Base-by-base conservation (phyloP, 2,329 filamentous ascomycete genomes). In the Trichoderma atroviride region DNA sequence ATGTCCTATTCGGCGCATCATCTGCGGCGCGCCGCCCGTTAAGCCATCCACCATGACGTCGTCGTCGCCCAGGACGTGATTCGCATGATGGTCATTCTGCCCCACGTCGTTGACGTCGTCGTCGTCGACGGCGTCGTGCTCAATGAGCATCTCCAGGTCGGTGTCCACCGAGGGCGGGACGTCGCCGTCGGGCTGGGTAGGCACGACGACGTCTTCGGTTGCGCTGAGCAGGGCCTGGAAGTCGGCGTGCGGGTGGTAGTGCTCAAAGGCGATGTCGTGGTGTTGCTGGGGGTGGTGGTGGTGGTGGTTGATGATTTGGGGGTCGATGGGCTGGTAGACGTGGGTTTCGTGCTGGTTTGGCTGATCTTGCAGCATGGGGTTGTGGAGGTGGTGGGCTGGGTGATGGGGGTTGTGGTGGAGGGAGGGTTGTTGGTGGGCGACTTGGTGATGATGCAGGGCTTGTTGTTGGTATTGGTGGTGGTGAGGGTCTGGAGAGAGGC, bases 261-360 rank as follows among this genome's bases (percentile, higher is more conserved):
- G 77, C 63, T 81, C 79, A 70, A 84, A 85, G 27, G 78, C 73
- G 57, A 74, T 75, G 69, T 82, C 78, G 11, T 75, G 75, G 53
- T 70, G 64, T 2, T 24, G 29, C 55, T 67, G 47, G 35, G 65
- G 59, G 62, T 66, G 47, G 52, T 64, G 63, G 52, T 64, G 63
- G 24, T 56, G 55, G 47, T 72, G 72, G 16, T 71, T 57, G 13
- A 69, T 69, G 35, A 69, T 69, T 29, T 69, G 66, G 13, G 86
- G 86, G 74, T 88, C 86, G 76, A 88, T 88, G 31, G 86, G 86
- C 65, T 87, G 84, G 74, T 85, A 86, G 33, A 83, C 78, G 35
- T 79, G 78, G 27, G 78, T 72, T 29, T 77, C 71, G 37, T 74
- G 70, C 37, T 73, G 74, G 31, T 73, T 70, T 59, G 76, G 75